Percentiles rank a stretch among this genome's conserved stretches.
Conservation (phyloP, 1,139 yeast species). For the Pneumocystis murina region DNA sequence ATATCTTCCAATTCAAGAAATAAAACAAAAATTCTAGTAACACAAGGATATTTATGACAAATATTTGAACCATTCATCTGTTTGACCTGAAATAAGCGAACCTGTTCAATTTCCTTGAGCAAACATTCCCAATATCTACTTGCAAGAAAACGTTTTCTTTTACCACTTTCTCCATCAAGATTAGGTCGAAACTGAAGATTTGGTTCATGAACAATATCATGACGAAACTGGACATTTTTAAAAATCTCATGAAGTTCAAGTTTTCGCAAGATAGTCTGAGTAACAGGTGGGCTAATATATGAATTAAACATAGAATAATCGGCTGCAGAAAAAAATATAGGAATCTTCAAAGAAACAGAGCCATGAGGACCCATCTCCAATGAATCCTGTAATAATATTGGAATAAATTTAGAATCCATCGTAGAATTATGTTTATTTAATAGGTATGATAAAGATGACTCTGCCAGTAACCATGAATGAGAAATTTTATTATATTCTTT, state of each 20-base stretch:
- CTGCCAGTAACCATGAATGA: neutral
- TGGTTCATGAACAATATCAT: constrained; percentile 85
- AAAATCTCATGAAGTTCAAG: constrained; percentile 79
- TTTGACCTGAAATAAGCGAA: constrained; percentile 1
- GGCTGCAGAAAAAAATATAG: neutral
- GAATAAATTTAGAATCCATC: neutral
- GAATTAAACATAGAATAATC: neutral
- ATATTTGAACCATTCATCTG: constrained; percentile 30
- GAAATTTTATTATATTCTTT: neutral
- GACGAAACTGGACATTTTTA: constrained; percentile 83
- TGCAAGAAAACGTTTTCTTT: constrained; percentile 56
- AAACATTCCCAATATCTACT: constrained; percentile 56
- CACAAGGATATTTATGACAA: constrained; percentile 29
- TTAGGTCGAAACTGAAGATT: constrained; percentile 85
- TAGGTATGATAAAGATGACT: neutral
- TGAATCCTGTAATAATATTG: neutral
- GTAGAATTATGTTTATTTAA: neutral
- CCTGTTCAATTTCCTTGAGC: constrained; percentile 15
- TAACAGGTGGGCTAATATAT: constrained; percentile 54
- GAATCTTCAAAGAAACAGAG: neutral
- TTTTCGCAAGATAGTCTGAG: constrained; percentile 66
- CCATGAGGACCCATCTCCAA: neutral
- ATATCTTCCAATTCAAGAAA: constrained; percentile 69
- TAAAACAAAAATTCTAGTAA: constrained; percentile 20
- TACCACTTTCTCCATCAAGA: constrained; percentile 79